phyloP scores from a whole-genome alignment of 352 stramenopile genomes.

The Plasmopara viticola region DNA sequence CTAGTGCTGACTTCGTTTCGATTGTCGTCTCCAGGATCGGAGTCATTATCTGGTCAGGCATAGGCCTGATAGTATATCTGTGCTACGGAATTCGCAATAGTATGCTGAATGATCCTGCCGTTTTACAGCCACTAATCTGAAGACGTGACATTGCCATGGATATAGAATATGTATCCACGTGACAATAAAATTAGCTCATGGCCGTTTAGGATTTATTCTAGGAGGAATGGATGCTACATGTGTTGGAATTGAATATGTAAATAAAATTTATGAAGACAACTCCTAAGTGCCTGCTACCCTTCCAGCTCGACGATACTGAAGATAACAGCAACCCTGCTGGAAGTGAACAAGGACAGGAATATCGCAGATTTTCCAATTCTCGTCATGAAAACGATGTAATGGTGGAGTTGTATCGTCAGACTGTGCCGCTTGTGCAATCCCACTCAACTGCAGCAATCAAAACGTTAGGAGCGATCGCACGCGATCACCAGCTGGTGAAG shows the following conservation, averaged over 20 bases:
- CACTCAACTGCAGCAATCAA: slow-evolving; percentile 53
- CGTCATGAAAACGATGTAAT: slow-evolving; percentile 10
- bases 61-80: slow-evolving; percentile 65
- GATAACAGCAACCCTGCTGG: slow-evolving; percentile 1
- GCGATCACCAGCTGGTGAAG: slow-evolving; percentile 34
- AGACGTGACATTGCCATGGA: neutral
- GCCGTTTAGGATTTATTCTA: slow-evolving; percentile 16
- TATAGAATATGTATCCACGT: slow-evolving; percentile 11
- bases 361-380: neutral
- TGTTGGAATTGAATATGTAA: neutral
- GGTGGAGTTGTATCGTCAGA: slow-evolving; percentile 45
- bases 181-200: slow-evolving; percentile 14
- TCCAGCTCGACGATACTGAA: slow-evolving; percentile 7
- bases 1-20: slow-evolving; percentile 5
- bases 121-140: slow-evolving; percentile 30
- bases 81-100: slow-evolving; percentile 77
- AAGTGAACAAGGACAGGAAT: slow-evolving; percentile 4
- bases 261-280: neutral
- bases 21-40: slow-evolving; percentile 40
- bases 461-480: slow-evolving; percentile 50
- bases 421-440: slow-evolving; percentile 47
- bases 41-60: slow-evolving; percentile 59
- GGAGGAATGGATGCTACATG: neutral
- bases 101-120: slow-evolving; percentile 26
- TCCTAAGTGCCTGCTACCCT: slow-evolving; percentile 17